Conservation (phyloP, 1,284 basidiomycete genomes). For the Cutaneotrichosporon cavernicola region DNA sequence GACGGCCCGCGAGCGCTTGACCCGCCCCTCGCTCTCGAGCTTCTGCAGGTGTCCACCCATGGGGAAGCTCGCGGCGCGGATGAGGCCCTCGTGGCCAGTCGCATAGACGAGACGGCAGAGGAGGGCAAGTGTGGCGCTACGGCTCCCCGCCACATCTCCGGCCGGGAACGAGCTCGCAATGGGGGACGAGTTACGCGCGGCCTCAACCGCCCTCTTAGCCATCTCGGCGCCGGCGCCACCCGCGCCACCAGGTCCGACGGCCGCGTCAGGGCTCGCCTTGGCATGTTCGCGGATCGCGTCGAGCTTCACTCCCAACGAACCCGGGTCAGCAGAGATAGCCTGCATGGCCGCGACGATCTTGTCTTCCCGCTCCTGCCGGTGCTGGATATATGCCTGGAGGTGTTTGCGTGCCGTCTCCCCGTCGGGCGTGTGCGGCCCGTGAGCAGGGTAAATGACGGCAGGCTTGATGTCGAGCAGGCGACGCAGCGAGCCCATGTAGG, state of each 20-base stretch:
- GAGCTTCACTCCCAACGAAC: slow-evolving; percentile 20
- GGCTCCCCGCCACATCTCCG: slow-evolving; percentile 3
- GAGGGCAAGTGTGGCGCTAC: slow-evolving; percentile 28
- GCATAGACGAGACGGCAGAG: slow-evolving; percentile 41
- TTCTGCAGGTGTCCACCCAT: slow-evolving; percentile 40
- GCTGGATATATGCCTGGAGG: slow-evolving; percentile 72
- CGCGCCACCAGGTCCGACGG: slow-evolving; percentile 3
- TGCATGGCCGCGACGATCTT: slow-evolving; percentile 59
- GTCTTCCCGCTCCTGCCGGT: slow-evolving; percentile 76
- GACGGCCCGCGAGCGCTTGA: slow-evolving; percentile 42
- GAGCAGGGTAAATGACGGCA: slow-evolving; percentile 73
- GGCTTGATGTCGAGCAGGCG: slow-evolving; percentile 45
- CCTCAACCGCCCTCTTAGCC: slow-evolving; percentile 2
- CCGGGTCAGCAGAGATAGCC: slow-evolving; percentile 13
- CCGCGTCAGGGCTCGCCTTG: slow-evolving; percentile 14
- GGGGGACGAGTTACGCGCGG: slow-evolving; percentile 9
- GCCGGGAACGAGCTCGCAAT: slow-evolving; percentile 13
- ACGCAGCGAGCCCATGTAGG: slow-evolving; percentile 49
- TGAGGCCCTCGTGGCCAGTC: slow-evolving; percentile 37
- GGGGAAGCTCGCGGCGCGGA: slow-evolving; percentile 36
- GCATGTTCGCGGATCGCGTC: slow-evolving; percentile 21
- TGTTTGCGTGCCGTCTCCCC: slow-evolving; percentile 49
- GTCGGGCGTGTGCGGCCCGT: slow-evolving; percentile 67
- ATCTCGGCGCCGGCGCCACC: slow-evolving; percentile 16
- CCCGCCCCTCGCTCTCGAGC: slow-evolving; percentile 62